Evolutionary conservation across 2,329 filamentous ascomycete species (phyloP).

Genomic region (Sclerotinia spermophila): DNA sequence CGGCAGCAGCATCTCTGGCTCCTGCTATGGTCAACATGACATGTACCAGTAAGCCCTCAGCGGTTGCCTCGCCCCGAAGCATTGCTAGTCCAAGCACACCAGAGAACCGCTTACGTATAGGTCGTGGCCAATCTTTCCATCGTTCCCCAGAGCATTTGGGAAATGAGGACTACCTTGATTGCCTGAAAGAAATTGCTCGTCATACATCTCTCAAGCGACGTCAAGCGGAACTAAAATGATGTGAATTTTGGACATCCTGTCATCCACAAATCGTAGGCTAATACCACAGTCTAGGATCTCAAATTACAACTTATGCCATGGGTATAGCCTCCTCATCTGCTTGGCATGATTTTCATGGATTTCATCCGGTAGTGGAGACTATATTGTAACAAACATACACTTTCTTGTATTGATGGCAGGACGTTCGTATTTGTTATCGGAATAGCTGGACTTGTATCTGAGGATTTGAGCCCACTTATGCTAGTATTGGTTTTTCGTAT

Average conservation of each 20-base stretch:
- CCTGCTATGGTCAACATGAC: conserved; percentile 24
- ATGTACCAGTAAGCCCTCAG: background rate
- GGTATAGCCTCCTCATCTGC: background rate
- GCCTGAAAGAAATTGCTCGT: conserved; percentile 8
- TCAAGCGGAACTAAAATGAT: background rate
- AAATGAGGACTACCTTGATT: conserved; percentile 15
- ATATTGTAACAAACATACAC: background rate
- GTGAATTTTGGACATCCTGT: background rate
- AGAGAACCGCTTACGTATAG: conserved; percentile 2
- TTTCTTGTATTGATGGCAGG: conserved; percentile 13
- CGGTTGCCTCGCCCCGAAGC: background rate
- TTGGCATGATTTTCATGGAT: background rate
- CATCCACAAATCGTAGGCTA: background rate
- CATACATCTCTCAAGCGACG: conserved; percentile 6
- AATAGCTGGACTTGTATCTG: conserved; percentile 5
- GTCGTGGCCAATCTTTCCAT: background rate
- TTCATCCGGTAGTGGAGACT: background rate
- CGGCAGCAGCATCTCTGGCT: conserved; percentile 35
- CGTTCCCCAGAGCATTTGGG: conserved; percentile 14
- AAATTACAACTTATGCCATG: background rate
- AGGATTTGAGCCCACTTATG: conserved; percentile 4
- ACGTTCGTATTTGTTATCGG: background rate
- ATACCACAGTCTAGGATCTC: background rate
- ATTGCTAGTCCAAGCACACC: conserved; percentile 9
- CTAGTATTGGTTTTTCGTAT: conserved; percentile 5